Evolutionary conservation across 495 filamentous ascomycete genomes (phyloP).

Genomic region (Penicillium atrosanguineum): DNA sequence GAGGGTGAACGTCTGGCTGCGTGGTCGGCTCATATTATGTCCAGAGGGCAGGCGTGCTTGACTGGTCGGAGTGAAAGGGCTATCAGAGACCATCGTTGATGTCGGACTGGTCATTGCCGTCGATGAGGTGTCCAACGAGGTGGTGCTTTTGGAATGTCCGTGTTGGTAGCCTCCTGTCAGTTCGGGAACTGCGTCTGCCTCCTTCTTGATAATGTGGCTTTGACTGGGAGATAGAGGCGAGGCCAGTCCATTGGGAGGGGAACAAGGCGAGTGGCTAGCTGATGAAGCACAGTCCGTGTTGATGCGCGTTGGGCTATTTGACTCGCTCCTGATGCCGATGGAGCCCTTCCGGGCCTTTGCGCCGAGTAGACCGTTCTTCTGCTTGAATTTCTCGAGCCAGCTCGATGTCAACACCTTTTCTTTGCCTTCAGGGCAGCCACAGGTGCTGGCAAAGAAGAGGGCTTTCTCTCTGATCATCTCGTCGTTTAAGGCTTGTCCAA

Average conservation of each 20-base stretch:
- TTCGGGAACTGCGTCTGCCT: conserved; percentile 51
- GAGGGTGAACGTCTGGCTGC: conserved; percentile 89
- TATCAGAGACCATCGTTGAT: conserved; percentile 78
- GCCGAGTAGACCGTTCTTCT: conserved; percentile 76
- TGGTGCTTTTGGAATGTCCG: conserved; percentile 55
- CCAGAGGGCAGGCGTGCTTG: conserved; percentile 59
- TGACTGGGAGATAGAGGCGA: conserved; percentile 66
- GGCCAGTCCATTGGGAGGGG: conserved; percentile 54
- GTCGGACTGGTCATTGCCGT: conserved; percentile 77
- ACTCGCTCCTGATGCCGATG: conserved; percentile 55
- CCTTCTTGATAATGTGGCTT: conserved; percentile 60
- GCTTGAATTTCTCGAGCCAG: conserved; percentile 97
- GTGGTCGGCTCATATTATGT: conserved; percentile 63
- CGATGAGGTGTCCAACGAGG: conserved; percentile 58
- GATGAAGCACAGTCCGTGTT: conserved; percentile 54
- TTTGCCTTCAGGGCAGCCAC: conserved; percentile 71
- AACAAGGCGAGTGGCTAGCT: conserved; percentile 69
- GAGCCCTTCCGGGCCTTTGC: conserved; percentile 70
- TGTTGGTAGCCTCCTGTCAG: conserved; percentile 52
- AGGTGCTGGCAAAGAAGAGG: conserved; percentile 75
- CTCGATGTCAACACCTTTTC: conserved; percentile 68
- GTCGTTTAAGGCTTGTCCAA: conserved; percentile 75
- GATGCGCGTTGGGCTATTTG: conserved; percentile 38
- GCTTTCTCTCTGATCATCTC: conserved; percentile 86
- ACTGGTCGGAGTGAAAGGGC: conserved; percentile 66